Evolutionary conservation across 78 protist genomes (phyloP), one percentile per base, ranked within the genome.

Genomic region (Carpediemonas membranifera): DNA sequence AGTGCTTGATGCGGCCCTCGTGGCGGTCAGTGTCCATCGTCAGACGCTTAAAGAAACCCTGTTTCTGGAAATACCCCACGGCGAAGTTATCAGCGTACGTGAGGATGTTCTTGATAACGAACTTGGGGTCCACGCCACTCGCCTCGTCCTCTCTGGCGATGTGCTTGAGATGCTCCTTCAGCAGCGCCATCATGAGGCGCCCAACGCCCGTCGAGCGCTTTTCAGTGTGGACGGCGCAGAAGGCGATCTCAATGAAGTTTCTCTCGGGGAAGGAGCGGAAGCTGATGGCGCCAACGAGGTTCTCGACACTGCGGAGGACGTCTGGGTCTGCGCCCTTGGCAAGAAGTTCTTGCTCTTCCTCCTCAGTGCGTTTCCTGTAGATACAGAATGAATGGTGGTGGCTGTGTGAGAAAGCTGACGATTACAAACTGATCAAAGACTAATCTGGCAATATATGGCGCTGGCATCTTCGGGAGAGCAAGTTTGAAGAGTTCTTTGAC

Each of bases 61-160:
- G 93, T 57, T 89, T 88, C 44, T 80, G 71, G 57, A 91, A 91
- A 51, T 85, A 91, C 21, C 91, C 96, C 44, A 87, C 78, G 2
- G 96, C 96, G 37, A 59, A 76, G 64, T 91, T 85, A 78, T 91
- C 96, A 7, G 96, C 96, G 63, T 83, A 91, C 1, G 96, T 91
- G 35, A 91, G 71, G 31, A 88, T 80, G 63, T 72, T 53, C n/a
- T 56, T 59, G 31, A 85, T 80, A 0, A 57, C 68, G 14, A 60
- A n/a, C n/a, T n/a, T n/a, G 39, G n/a, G 25, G 14, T n/a, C 9
- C 30, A 27, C 61, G 24, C 31, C 18, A 2, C 41, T 7, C 41
- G 7, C 24, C 36, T 3, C 36, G 3, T 2, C 36, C 56, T 24
- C 16, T n/a, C 25, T 41, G 37, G 24, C 68, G 30, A 14, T 65